phyloP scores from a whole-genome alignment of 345 rosid species.

The Turnera subulata region DNA sequence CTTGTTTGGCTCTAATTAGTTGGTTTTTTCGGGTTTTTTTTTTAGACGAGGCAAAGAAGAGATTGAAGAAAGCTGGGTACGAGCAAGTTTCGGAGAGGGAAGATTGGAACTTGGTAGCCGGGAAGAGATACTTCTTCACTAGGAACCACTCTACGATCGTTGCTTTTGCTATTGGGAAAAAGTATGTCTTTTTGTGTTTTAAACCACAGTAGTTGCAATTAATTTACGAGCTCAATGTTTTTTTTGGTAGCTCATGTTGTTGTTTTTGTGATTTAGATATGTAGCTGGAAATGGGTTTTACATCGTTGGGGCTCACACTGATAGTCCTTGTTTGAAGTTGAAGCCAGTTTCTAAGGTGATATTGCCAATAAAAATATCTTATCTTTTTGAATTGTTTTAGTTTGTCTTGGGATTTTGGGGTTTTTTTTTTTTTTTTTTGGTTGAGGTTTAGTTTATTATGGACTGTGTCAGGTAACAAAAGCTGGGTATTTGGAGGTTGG shows the following conservation, averaged over 20 bases:
- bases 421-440: background rate
- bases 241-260: constrained; percentile 6
- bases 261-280: constrained; percentile 39
- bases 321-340: constrained; percentile 90
- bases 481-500: constrained; percentile 86
- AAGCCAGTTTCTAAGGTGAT: constrained; percentile 91
- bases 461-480: constrained; percentile 53
- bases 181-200: constrained; percentile 32
- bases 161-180: constrained; percentile 88
- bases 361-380: too few relatives aligned
- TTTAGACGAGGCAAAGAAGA: constrained; percentile 77
- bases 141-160: constrained; percentile 86
- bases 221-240: background rate
- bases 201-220: background rate
- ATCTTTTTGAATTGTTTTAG: background rate
- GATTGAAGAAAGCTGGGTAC: constrained; percentile 58
- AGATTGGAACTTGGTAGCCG: constrained; percentile 77
- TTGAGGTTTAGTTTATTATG: constrained; percentile 4
- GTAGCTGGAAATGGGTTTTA: constrained; percentile 92
- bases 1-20: background rate
- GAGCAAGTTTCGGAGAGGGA: constrained; percentile 74
- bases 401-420: background rate
- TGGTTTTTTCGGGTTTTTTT: constrained; percentile 6
- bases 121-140: constrained; percentile 83
- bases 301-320: constrained; percentile 88